phyloP scores from a whole-genome alignment of 768 basidiomycete genomes.

The Sarcodon sp. region DNA sequence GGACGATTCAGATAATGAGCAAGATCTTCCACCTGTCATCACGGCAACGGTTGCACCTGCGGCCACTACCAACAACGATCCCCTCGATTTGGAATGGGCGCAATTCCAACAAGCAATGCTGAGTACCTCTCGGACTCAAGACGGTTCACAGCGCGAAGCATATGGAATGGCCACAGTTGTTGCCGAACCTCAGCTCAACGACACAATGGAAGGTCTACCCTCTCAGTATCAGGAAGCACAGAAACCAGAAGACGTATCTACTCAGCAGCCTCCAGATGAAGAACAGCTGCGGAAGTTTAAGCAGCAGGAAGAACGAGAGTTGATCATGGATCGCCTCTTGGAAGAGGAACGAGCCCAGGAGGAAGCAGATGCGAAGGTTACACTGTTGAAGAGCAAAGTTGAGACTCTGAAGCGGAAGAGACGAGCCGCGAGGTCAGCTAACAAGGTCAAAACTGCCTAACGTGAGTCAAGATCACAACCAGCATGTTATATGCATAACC shows the following conservation, averaged over 20 bases:
- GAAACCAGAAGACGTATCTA: constrained; percentile 10
- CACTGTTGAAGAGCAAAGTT: constrained; percentile 47
- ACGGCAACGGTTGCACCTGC: constrained; percentile 6
- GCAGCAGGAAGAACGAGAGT: constrained; percentile 62
- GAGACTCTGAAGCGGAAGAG: constrained; percentile 42
- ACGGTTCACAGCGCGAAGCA: constrained; percentile 22
- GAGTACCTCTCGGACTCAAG: constrained; percentile 19
- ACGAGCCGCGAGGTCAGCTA: constrained; percentile 18
- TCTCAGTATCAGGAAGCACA: constrained; percentile 14
- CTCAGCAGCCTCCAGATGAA: constrained; percentile 24
- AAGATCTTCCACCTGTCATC: constrained; percentile 5
- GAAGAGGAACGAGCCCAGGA: constrained; percentile 84
- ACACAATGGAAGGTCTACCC: constrained; percentile 37
- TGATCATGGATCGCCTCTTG: constrained; percentile 76
- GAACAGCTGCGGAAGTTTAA: constrained; percentile 34
- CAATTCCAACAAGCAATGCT: constrained; percentile 58
- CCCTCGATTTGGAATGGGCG: constrained; percentile 62
- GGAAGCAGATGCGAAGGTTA: constrained; percentile 72
- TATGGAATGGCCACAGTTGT: constrained; percentile 62
- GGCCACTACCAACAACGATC: constrained; percentile 9
- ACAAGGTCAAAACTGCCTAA: constrained; percentile 6
- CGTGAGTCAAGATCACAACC: no score
- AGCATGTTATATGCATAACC: no score
- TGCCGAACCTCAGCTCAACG: constrained; percentile 51
- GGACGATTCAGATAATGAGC: constrained; percentile 24